Base-by-base conservation (phyloP, 1,139 yeast species). In the Protomyces macrosporus region DNA sequence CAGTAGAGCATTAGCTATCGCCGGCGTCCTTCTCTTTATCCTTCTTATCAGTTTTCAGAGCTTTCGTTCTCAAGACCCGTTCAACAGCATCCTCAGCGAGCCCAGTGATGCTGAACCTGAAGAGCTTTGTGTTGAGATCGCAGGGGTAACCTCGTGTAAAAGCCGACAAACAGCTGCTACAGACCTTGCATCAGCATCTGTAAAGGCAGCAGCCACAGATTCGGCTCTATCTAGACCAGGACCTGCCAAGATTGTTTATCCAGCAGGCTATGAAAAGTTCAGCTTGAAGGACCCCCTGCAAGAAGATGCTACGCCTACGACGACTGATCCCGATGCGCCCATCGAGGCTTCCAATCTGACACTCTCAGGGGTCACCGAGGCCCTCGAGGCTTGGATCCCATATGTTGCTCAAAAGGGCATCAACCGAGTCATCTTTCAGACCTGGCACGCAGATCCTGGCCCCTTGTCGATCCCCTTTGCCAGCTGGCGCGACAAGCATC, bases 401-500 rank as follows among this genome's bases (percentile, higher is more conserved):
- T 42, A 42, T 16, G 16, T 42, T 16, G 23, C 48, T 14, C 33
- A 42, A 42, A 16, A n/a, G 32, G 30, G 9, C 32, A 42, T 42
- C 48, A 58, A 58, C 36, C 54, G 51, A n/a, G 62, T 58, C 45
- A 58, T 58, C 35, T 52, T 39, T 35, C 62, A 58, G 53, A 58
- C 56, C 14, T 58, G 34, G 42, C 42, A 48, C 39, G 53, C 39
- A n/a, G 62, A 58, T 10, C 62, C 62, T 2, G 48, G 50, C 34
- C n/a, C 45, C 12, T 12, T 12, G 1, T 58, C 62, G 36, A 45
- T 42, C 10, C 62, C 62, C 6, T 58, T 51, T 14, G 53, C 52
- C n/a, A 51, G 56, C 10, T 58, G 62, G 62, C 10, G 35, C 37
- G 56, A 39, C 12, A 52, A 34, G 53, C 53, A 58, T 51, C 33